Evolutionary conservation across 768 basidiomycete species (phyloP), one percentile per base, ranked within the genome.

Genomic region (Boletus eberwhitei): DNA sequence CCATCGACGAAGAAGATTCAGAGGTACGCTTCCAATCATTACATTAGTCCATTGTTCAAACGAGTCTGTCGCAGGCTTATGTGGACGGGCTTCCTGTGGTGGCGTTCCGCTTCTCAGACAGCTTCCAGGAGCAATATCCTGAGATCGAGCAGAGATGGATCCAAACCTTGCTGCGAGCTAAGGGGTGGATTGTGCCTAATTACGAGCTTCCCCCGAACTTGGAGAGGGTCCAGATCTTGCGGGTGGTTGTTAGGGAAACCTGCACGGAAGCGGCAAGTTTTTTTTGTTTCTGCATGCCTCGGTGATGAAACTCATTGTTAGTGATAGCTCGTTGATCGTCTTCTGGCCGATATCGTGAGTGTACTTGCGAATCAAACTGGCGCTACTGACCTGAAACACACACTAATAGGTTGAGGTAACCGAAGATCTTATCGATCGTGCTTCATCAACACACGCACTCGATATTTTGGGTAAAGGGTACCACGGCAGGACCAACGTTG

Each of bases 281-380:
- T 9, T 12, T 64, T 13, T n/a, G n/a, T 65, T 19, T 61, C 53
- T 38, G 50, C 52, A 34, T 45, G 42, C 13, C 51, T 69, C 59
- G 44, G 61, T 67, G 17, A 64, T 67, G 35, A 54, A 67, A 60
- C 24, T 73, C 64, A 59, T 62, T 63, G 11, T 26, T 31, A 24
- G 39, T 12, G 47, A 71, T 38, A 86, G 80, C 75, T 87, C 48
- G 59, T 86, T 41, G 84, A 87, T 58, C 78, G 82, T 51, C 77
- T 93, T 22, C 71, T 93, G 21, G 71, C 71, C 3, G 90, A 93
- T 55, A 74, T 93, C 43, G 85, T 88, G 61, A 70, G 85, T 73
- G n/a, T 11, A 21, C 48, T 13, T 7, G 22, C 8, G 24, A 41
- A 24, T 8, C 43, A 50, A 44, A 14, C 34, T 35, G 44, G 24